A percentile compares a stretch with the other conserved stretches of the same genome.
Conservation (phyloP, 2,329 filamentous ascomycete species). For the Colletotrichum graminicola region DNA sequence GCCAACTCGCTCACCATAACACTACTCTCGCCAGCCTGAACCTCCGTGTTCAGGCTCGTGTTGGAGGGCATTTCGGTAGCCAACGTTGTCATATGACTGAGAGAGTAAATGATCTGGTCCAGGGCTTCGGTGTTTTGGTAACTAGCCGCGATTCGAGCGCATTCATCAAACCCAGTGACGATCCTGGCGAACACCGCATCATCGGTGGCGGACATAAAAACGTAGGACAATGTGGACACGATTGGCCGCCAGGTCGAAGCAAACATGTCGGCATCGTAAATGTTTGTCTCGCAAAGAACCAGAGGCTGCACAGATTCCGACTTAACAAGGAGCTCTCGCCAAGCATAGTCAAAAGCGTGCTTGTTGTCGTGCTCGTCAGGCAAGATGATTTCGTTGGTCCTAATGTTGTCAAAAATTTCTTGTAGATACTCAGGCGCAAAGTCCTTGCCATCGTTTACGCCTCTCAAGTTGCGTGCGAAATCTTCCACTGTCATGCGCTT, state of each 20-base stretch:
- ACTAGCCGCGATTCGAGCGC: slow-evolving; percentile 89
- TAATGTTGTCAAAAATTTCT: slow-evolving; percentile 91
- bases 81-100: slow-evolving; percentile 91
- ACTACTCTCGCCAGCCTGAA: slow-evolving; percentile 89
- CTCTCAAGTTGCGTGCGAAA: slow-evolving; percentile 90
- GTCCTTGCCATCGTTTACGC: slow-evolving; percentile 87
- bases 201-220: slow-evolving; percentile 98
- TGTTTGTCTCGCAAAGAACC: slow-evolving; percentile 86
- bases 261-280: slow-evolving; percentile 98
- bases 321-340: slow-evolving; percentile 93
- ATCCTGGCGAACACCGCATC: slow-evolving; percentile 95
- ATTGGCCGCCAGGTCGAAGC: slow-evolving; percentile 95
- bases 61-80: slow-evolving; percentile 81
- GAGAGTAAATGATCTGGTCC: slow-evolving; percentile 91
- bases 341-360: slow-evolving; percentile 96
- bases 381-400: slow-evolving; percentile 92
- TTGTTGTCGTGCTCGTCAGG: slow-evolving; percentile 98
- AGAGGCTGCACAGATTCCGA: slow-evolving; percentile 81
- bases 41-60: slow-evolving; percentile 92
- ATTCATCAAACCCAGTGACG: slow-evolving; percentile 95
- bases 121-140: slow-evolving; percentile 87
- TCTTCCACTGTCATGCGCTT: slow-evolving; percentile 88
- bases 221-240: slow-evolving; percentile 93
- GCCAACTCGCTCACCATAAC: slow-evolving; percentile 99
- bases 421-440: slow-evolving; percentile 87